These are phyloP conservation scores for Escallonia rubra DNA, from an alignment of 129 eudicot species.

Conservation along the genomic window DNA sequence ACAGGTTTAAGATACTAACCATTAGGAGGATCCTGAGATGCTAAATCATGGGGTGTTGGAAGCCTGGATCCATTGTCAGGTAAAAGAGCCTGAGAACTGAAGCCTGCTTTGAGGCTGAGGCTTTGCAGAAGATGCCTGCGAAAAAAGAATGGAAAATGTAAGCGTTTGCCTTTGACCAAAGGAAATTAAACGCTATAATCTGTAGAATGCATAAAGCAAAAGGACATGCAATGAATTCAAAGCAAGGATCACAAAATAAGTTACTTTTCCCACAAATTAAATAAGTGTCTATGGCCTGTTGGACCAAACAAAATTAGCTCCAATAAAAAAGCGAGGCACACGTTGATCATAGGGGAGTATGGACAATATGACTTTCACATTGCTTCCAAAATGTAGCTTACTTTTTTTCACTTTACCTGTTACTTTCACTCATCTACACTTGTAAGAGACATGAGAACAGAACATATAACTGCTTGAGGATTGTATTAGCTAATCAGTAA, in stretches of 20 bases:
- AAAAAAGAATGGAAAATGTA: slow-evolving; percentile 19
- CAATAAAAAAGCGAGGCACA: no score
- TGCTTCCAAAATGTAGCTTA: no score
- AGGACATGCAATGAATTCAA: neutral
- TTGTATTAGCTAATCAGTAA: no score
- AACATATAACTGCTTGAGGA: no score
- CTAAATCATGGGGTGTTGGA: slow-evolving; percentile 53
- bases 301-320: no score
- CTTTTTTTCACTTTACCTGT: no score
- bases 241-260: neutral
- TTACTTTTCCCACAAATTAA: neutral
- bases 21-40: slow-evolving; percentile 46
- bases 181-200: neutral
- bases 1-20: slow-evolving; percentile 36
- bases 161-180: neutral
- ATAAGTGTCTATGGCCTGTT: no score
- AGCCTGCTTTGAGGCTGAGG: no score
- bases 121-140: slow-evolving; percentile 44
- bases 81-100: slow-evolving; percentile 37
- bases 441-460: no score
- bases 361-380: no score
- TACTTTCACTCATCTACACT: no score
- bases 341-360: no score
- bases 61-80: slow-evolving; percentile 59
- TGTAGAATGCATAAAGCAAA: neutral